Evolutionary conservation across 1,284 basidiomycete species (phyloP), one percentile per base, ranked within the genome.

Genomic region (Bondarzewia mesenterica): DNA sequence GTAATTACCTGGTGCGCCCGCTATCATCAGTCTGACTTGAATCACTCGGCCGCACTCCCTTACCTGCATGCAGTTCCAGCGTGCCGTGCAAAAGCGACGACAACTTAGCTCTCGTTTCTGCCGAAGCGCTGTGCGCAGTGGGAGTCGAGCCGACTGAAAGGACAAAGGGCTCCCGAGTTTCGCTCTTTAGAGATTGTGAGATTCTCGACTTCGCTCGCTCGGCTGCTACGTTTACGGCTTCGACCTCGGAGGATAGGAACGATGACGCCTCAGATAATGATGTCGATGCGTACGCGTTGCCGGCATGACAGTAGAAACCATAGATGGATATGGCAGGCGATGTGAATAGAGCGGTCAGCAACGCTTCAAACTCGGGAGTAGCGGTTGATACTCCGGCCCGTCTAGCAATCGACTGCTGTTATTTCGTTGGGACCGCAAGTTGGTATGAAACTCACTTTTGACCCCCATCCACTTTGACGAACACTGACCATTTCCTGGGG

Each of bases 91-190:
- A 63, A 39, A 69, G 57, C n/a, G 70, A 63, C 7, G 73, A 66
- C 12, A 86, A 58, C 35, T 67, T 60, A 10, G 64, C 62, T 42
- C 69, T 69, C 8, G 75, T 69, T 50, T 74, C 75, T n/a, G 70
- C 66, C 18, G 74, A 78, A 5, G 84, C 85, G 8, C 81, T 81
- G 60, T 90, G 85, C 0, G 89, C 89, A 2, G 90, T 85, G 1
- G 90, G 90, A 2, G 90, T 93, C n/a, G 89, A 85, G 12, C 90
- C 90, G 1, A 92, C 83, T 2, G 85, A 86, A 20, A 93, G 67
- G 1, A 88, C 74, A 57, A 88, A 89, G 1, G 74, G 74, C 36
- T 71, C 48, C 16, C 25, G 48, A 12, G 48, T 37, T 36, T 60
- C 7, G 65, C 62, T 44, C 71, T 62, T 15, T 60, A 52, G 3